These are phyloP conservation scores for Schoenoplectus tabernaemontani DNA, from an alignment of 202 grass and related monocot genomes.

Conservation along the genomic window DNA sequence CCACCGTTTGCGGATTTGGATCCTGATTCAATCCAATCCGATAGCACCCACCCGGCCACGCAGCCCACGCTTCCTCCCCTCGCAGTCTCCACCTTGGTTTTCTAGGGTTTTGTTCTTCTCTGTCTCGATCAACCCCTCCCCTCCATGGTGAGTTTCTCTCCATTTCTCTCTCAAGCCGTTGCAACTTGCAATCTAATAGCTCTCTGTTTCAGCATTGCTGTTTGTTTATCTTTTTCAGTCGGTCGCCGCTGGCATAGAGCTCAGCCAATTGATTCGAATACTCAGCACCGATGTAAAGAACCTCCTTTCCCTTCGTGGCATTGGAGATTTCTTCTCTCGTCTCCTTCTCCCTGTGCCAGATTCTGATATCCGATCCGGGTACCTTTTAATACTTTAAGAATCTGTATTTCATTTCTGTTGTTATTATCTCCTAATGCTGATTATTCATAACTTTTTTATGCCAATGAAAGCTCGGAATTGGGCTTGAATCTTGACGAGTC, in stretches of 20 bases:
- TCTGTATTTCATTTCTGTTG: background rate
- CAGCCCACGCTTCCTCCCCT: background rate
- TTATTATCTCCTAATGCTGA: background rate
- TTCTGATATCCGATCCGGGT: background rate
- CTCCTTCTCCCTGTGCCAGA: background rate
- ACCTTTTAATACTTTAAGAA: background rate
- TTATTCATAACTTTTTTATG: background rate
- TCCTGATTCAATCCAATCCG: background rate
- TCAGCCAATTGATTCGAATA: slow-evolving; percentile 18
- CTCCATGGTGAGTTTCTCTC: slow-evolving; percentile 11
- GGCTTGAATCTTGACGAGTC: slow-evolving; percentile 29
- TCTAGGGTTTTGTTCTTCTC: slow-evolving; percentile 19
- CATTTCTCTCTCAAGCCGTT: background rate
- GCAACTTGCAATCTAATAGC: background rate
- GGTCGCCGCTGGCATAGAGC: slow-evolving; percentile 16
- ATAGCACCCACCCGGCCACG: background rate
- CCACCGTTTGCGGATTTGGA: background rate
- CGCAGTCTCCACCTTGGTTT: too few relatives aligned
- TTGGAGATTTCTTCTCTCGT: slow-evolving; percentile 26
- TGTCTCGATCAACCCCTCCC: too few relatives aligned
- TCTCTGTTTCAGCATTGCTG: background rate
- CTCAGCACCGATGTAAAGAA: slow-evolving; percentile 13
- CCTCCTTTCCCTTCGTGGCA: slow-evolving; percentile 3
- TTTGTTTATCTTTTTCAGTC: slow-evolving; percentile 17
- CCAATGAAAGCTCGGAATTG: background rate